These are phyloP conservation scores for Geranium rotundifolium DNA, from an alignment of 345 rosid species.

Conservation along the genomic window DNA sequence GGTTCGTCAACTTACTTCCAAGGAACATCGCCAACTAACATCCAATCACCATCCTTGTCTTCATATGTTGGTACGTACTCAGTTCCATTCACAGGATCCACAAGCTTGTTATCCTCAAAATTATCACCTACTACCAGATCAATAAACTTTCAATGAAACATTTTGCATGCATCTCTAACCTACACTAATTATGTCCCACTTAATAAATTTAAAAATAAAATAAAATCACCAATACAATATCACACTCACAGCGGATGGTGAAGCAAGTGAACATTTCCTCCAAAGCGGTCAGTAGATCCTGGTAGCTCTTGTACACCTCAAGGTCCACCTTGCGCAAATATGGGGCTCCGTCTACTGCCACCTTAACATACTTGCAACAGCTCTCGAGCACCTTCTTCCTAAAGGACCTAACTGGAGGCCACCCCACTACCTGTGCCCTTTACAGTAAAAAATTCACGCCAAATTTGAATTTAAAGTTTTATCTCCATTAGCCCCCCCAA, in stretches of 20 bases:
- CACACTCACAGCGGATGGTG: constrained; percentile 4
- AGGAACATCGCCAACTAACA: constrained; percentile 21
- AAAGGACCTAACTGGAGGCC: constrained; percentile 20
- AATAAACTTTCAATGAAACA: background rate
- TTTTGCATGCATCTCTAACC: background rate
- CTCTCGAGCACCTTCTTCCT: constrained; percentile 11
- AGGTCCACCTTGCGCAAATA: constrained; percentile 23
- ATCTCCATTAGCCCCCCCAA: too few species aligned
- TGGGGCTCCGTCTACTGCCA: constrained; percentile 16
- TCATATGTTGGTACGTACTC: constrained; percentile 17
- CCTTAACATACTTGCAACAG: constrained; percentile 19
- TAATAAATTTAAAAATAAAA: too few species aligned
- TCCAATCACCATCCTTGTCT: constrained; percentile 19
- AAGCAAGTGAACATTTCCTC: constrained; percentile 18
- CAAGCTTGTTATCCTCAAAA: background rate
- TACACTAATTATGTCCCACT: background rate
- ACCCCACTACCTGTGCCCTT: constrained; percentile 14
- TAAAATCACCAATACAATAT: background rate
- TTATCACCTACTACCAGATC: background rate
- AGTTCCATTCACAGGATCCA: constrained; percentile 5
- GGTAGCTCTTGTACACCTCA: constrained; percentile 12
- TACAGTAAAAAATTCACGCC: background rate
- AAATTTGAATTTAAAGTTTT: background rate
- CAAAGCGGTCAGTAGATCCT: constrained; percentile 9
- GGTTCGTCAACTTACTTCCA: constrained; percentile 16